Evolutionary conservation across 208 protist genomes (phyloP).

Genomic region (Trypanosoma platydactyli): DNA sequence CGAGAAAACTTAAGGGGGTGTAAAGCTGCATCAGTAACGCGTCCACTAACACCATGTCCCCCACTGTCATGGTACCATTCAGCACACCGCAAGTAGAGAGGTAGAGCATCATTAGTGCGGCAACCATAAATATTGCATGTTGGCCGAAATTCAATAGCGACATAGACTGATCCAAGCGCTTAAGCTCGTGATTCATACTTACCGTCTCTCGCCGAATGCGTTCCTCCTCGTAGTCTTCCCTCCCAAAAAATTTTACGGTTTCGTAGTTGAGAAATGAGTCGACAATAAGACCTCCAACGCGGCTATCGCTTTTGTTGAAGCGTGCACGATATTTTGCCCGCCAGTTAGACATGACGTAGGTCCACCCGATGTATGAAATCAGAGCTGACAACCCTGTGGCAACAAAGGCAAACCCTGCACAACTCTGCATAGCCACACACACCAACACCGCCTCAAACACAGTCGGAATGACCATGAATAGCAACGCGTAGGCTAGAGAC

Average conservation of each 20-base stretch:
- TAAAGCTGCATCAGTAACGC: slow-evolving; percentile 95
- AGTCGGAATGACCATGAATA: slow-evolving; percentile 94
- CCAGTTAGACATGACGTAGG: slow-evolving; percentile 88
- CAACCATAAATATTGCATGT: slow-evolving; percentile 89
- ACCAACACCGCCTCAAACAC: slow-evolving; percentile 93
- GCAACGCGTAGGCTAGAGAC: slow-evolving; percentile 80
- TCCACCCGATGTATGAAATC: slow-evolving; percentile 86
- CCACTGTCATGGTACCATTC: slow-evolving; percentile 88
- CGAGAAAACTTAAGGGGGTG: slow-evolving; percentile 96
- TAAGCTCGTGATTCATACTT: slow-evolving; percentile 84
- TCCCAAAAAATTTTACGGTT: slow-evolving; percentile 95
- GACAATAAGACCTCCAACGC: slow-evolving; percentile 83
- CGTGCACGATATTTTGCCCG: slow-evolving; percentile 82
- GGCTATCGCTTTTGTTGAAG: slow-evolving; percentile 92
- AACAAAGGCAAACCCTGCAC: slow-evolving; percentile 85
- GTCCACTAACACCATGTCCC: slow-evolving; percentile 94
- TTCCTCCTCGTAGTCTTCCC: slow-evolving; percentile 76
- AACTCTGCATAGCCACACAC: slow-evolving; percentile 80
- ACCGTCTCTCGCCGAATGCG: slow-evolving; percentile 70
- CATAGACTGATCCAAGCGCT: slow-evolving; percentile 85
- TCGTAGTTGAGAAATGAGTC: slow-evolving; percentile 96
- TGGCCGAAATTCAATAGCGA: slow-evolving; percentile 95
- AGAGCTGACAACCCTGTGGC: slow-evolving; percentile 82
- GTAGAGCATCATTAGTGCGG: slow-evolving; percentile 78
- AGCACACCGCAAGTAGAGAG: slow-evolving; percentile 83